These are phyloP conservation scores for Eucalyptus sideroxylon DNA, from an alignment of 345 rosid genomes.

Conservation along the genomic window DNA sequence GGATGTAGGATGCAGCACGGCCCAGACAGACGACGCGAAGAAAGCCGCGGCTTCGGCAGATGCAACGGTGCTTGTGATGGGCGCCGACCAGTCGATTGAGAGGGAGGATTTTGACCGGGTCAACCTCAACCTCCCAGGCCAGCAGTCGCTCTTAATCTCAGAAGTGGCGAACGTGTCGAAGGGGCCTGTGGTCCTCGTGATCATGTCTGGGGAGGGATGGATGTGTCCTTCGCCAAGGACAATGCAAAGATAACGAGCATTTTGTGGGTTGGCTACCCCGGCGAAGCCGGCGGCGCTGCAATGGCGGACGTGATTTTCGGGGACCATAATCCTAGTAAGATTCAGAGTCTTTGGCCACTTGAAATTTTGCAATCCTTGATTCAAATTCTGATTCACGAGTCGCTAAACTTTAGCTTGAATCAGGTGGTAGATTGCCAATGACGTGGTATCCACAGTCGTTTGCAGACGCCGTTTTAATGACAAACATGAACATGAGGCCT, in stretches of 20 bases:
- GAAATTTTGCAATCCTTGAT: not conserved
- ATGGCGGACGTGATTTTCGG: slow-evolving; percentile 82
- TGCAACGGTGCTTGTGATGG: slow-evolving; percentile 69
- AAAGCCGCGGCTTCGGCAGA: slow-evolving; percentile 50
- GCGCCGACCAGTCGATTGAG: slow-evolving; percentile 71
- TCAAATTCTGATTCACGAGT: not conserved
- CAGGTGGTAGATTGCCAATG: slow-evolving; percentile 90
- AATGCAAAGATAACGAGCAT: slow-evolving; percentile 55
- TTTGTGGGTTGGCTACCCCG: slow-evolving; percentile 93
- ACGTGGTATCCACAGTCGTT: slow-evolving; percentile 91
- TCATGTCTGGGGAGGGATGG: slow-evolving; percentile 98
- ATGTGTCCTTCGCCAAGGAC: slow-evolving; percentile 58
- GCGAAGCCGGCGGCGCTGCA: slow-evolving; percentile 92
- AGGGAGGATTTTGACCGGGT: slow-evolving; percentile 61
- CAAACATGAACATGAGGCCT: slow-evolving; percentile 95
- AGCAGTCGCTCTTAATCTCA: slow-evolving; percentile 49
- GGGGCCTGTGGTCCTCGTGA: slow-evolving; percentile 83
- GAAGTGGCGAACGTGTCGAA: slow-evolving; percentile 60
- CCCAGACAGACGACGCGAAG: slow-evolving; percentile 47
- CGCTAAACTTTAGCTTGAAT: not conserved
- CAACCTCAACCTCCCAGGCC: slow-evolving; percentile 63
- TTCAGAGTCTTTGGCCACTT: not conserved
- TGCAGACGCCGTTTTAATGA: slow-evolving; percentile 74
- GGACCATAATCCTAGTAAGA: slow-evolving; percentile 68
- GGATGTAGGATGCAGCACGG: slow-evolving; percentile 50